Evolutionary conservation across 1,284 basidiomycete species (phyloP).

Genomic region (Boletellus deceptivus): DNA sequence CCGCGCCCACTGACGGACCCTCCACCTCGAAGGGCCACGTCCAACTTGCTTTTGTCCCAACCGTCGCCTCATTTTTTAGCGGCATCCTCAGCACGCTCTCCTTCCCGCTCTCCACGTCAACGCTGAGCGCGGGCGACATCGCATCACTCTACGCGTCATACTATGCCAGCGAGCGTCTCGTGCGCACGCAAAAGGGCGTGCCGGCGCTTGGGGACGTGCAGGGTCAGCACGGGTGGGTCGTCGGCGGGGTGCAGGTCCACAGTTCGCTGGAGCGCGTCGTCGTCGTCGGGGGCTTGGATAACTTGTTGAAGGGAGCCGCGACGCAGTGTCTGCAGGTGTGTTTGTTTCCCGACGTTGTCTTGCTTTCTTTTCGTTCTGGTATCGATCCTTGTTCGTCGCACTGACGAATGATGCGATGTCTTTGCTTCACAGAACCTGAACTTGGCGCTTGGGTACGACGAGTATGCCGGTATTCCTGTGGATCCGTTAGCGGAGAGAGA

Average conservation of each 20-base stretch:
- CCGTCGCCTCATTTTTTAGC: conserved; percentile 93
- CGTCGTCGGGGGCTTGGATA: conserved; percentile 91
- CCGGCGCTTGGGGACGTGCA: conserved; percentile 80
- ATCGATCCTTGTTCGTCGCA: neutral
- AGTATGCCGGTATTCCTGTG: conserved; percentile 78
- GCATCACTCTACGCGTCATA: conserved; percentile 73
- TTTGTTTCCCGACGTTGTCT: conserved; percentile 3
- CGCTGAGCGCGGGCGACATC: conserved; percentile 71
- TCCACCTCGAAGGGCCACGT: conserved; percentile 35
- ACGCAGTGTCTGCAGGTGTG: conserved; percentile 94
- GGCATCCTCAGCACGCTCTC: conserved; percentile 89
- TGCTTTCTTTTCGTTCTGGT: neutral
- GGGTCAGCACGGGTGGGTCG: conserved; percentile 83
- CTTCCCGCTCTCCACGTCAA: conserved; percentile 67
- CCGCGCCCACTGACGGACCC: conserved; percentile 2
- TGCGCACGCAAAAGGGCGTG: conserved; percentile 63
- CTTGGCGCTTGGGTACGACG: conserved; percentile 90
- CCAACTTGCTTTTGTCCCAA: conserved; percentile 84
- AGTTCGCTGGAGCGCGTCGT: conserved; percentile 87
- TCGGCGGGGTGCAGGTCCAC: conserved; percentile 95
- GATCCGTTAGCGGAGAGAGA: neutral
- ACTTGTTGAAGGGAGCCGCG: conserved; percentile 95
- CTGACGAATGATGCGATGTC: neutral
- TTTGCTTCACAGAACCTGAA: conserved; percentile 88
- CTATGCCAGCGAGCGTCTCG: conserved; percentile 76